These are phyloP conservation scores for Solanum neorickii DNA, from an alignment of 257 asterid genomes.

Conservation along the genomic window DNA sequence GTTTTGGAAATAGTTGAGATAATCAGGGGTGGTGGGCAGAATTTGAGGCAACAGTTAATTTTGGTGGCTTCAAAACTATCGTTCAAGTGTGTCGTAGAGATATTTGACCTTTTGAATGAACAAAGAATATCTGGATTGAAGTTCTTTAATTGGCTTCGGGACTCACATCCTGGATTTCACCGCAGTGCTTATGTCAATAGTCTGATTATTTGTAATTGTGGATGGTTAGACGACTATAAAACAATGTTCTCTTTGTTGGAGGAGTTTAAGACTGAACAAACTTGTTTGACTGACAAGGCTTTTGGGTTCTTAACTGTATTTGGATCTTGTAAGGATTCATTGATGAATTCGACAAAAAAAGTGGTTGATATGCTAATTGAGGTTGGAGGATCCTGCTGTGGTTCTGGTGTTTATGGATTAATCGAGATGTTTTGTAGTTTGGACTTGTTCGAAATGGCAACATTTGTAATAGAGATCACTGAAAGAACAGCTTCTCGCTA, in stretches of 20 bases:
- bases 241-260: constrained; percentile 37
- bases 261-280: constrained; percentile 31
- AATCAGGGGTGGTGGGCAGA: constrained; percentile 25
- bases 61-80: constrained; percentile 15
- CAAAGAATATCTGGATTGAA: constrained; percentile 44
- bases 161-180: constrained; percentile 18
- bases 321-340: constrained; percentile 18
- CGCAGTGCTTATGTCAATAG: constrained; percentile 44
- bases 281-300: constrained; percentile 52
- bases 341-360: constrained; percentile 24
- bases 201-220: constrained; percentile 50
- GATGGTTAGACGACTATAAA: constrained; percentile 55
- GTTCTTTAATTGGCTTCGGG: constrained; percentile 54
- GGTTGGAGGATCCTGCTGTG: constrained; percentile 64
- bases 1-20: constrained; percentile 23
- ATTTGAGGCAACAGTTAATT: constrained; percentile 37
- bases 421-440: constrained; percentile 51
- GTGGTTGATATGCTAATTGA: constrained; percentile 34
- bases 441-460: constrained; percentile 61
- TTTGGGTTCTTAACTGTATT: constrained; percentile 43
- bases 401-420: constrained; percentile 50
- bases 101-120: constrained; percentile 38
- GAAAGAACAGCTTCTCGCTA: constrained; percentile 32
- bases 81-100: constrained; percentile 16
- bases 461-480: constrained; percentile 38